Evolutionary conservation across 1,284 basidiomycete species (phyloP).

Genomic region (Earliella scabrosa): DNA sequence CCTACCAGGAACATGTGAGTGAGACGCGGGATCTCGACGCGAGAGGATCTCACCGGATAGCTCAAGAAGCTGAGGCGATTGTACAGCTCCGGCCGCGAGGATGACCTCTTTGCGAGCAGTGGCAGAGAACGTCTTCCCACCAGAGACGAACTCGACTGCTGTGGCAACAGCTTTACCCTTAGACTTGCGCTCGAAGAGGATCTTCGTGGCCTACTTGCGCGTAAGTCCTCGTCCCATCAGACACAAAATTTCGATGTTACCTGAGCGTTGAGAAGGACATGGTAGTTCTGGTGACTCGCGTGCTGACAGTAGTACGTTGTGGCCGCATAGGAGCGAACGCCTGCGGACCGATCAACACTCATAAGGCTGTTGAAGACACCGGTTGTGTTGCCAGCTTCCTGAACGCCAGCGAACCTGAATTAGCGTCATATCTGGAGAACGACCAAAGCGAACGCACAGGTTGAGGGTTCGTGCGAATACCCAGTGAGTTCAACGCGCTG

Average conservation of each 20-base stretch:
- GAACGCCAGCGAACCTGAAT: no score
- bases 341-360: not conserved
- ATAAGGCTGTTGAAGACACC: no score
- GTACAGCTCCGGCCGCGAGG: constrained; percentile 21
- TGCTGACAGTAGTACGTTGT: not conserved
- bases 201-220: no score
- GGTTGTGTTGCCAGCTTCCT: no score
- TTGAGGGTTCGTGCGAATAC: not conserved
- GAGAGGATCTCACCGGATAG: constrained; percentile 21
- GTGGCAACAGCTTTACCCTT: no score
- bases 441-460: not conserved
- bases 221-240: no score
- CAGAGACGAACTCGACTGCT: no score
- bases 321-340: not conserved
- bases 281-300: not conserved
- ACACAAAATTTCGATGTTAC: not conserved
- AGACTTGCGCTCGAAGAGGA: no score
- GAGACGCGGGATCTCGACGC: no score
- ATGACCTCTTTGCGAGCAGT: constrained; percentile 16
- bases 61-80: constrained; percentile 30
- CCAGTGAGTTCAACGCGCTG: not conserved
- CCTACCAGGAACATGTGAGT: constrained; percentile 1
- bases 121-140: no score
- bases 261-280: not conserved
- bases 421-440: not conserved